These are phyloP conservation scores for Pythium biforme DNA, from an alignment of 352 stramenopile genomes.

Conservation along the genomic window DNA sequence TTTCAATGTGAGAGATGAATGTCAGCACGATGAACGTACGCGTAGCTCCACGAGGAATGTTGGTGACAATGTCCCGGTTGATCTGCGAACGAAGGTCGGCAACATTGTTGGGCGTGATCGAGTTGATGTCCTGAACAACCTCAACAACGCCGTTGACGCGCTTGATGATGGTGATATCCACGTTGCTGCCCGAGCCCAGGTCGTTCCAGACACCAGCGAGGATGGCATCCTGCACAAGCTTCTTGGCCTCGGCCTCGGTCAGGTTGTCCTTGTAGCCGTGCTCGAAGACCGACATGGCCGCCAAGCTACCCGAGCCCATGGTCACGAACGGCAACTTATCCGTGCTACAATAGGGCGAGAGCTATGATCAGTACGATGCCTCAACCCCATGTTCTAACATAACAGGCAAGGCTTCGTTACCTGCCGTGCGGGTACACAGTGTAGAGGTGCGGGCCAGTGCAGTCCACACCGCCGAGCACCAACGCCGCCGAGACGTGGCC, in stretches of 20 bases:
- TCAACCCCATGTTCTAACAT: not conserved
- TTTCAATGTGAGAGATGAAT: not conserved
- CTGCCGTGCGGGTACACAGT: slow-evolving; percentile 97
- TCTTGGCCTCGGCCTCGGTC: slow-evolving; percentile 94
- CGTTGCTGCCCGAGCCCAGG: slow-evolving; percentile 95
- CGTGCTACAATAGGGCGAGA: slow-evolving; percentile 53
- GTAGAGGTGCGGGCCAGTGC: slow-evolving; percentile 95
- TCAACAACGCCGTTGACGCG: slow-evolving; percentile 80
- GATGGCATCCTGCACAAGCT: slow-evolving; percentile 96
- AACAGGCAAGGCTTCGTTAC: slow-evolving; percentile 15
- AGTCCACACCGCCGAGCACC: slow-evolving; percentile 97
- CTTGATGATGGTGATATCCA: slow-evolving; percentile 96
- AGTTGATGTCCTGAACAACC: slow-evolving; percentile 90
- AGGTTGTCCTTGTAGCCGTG: slow-evolving; percentile 94
- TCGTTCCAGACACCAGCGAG: slow-evolving; percentile 98
- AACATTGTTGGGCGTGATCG: slow-evolving; percentile 93
- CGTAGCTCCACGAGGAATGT: slow-evolving; percentile 79
- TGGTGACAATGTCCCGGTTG: slow-evolving; percentile 78
- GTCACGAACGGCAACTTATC: slow-evolving; percentile 98
- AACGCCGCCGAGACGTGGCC: slow-evolving; percentile 95
- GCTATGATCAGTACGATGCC: not conserved
- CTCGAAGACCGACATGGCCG: slow-evolving; percentile 98
- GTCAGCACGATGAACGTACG: slow-evolving; percentile 40
- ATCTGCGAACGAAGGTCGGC: slow-evolving; percentile 85
- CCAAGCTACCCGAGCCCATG: slow-evolving; percentile 98